phyloP scores from a whole-genome alignment of 2,329 filamentous ascomycete genomes.

The Anisogramma anomala region DNA sequence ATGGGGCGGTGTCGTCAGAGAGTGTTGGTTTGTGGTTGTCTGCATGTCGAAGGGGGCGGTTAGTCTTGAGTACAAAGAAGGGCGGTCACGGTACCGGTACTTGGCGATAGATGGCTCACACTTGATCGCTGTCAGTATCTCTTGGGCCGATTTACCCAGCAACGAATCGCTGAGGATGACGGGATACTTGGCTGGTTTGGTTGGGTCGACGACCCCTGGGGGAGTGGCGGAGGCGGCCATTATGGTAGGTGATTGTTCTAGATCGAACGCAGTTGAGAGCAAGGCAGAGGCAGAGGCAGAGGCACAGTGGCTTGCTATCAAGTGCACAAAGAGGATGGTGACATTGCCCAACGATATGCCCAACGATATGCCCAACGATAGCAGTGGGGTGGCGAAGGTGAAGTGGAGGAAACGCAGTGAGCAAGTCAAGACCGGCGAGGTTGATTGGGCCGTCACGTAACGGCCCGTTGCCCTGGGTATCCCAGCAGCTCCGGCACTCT shows the following conservation, averaged over 20 bases:
- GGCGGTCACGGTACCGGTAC: background rate
- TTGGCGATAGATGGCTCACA: conserved; percentile 31
- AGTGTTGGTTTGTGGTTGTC: conserved; percentile 51
- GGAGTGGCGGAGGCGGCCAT: conserved; percentile 20
- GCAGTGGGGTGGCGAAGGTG: background rate
- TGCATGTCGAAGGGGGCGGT: conserved; percentile 19
- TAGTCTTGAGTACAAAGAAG: background rate
- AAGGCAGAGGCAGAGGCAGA: background rate
- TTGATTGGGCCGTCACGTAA: no score
- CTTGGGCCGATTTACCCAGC: conserved; percentile 42
- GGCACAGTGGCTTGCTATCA: background rate
- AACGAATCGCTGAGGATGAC: conserved; percentile 53
- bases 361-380: no score
- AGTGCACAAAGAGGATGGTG: background rate
- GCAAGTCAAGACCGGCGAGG: no score
- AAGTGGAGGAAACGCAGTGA: no score
- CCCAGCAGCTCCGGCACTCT: no score
- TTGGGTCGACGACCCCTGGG: conserved; percentile 42
- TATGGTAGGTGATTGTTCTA: background rate
- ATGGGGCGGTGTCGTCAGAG: conserved; percentile 37
- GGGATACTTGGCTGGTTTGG: conserved; percentile 49
- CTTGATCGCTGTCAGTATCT: conserved; percentile 48
- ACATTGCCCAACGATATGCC: background rate
- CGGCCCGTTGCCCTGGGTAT: no score
- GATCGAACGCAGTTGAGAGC: background rate